A percentile compares a stretch with the other conserved stretches of the same genome.
Conservation (phyloP, 345 rosid genomes). For the Cochlearia excelsa region DNA sequence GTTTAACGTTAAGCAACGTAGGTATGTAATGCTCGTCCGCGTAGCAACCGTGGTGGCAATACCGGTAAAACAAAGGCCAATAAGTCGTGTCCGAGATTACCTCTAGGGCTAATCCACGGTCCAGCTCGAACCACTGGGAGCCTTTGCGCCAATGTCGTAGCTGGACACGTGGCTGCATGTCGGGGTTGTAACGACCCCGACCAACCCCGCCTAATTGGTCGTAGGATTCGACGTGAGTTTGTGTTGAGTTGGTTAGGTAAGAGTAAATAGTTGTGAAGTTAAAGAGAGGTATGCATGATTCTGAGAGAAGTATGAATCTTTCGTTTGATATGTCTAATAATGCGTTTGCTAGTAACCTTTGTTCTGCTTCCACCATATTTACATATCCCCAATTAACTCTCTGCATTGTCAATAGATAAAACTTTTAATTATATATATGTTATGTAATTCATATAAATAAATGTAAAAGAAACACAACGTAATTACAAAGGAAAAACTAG, state of each 20-base stretch:
- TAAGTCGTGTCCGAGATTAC: conserved; percentile 57
- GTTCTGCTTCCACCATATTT: conserved; percentile 83
- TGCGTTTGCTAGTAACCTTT: conserved; percentile 75
- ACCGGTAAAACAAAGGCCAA: conserved; percentile 52
- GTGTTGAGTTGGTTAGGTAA: conserved; percentile 50
- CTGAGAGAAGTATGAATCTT: conserved; percentile 74
- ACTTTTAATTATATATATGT: neutral
- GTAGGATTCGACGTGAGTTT: conserved; percentile 54
- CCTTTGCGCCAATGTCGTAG: conserved; percentile 78
- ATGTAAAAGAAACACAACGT: neutral
- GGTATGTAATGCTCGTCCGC: conserved; percentile 83
- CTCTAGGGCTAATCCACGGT: conserved; percentile 55
- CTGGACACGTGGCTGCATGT: conserved; percentile 54
- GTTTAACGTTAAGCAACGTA: conserved; percentile 48
- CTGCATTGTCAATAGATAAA: conserved; percentile 40
- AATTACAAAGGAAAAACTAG: neutral
- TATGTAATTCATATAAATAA: neutral
- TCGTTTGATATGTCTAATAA: conserved; percentile 64
- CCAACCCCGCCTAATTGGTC: conserved; percentile 55
- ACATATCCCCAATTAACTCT: conserved; percentile 69
- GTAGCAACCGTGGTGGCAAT: conserved; percentile 56
- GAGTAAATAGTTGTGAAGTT: conserved; percentile 65
- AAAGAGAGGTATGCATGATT: conserved; percentile 80
- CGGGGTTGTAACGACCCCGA: conserved; percentile 57
- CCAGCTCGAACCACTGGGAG: conserved; percentile 79